Percentiles rank a stretch among this genome's conserved stretches.
phyloP scores from a whole-genome alignment of 2,329 filamentous ascomycete genomes.

The Aspergillus viridinutans region DNA sequence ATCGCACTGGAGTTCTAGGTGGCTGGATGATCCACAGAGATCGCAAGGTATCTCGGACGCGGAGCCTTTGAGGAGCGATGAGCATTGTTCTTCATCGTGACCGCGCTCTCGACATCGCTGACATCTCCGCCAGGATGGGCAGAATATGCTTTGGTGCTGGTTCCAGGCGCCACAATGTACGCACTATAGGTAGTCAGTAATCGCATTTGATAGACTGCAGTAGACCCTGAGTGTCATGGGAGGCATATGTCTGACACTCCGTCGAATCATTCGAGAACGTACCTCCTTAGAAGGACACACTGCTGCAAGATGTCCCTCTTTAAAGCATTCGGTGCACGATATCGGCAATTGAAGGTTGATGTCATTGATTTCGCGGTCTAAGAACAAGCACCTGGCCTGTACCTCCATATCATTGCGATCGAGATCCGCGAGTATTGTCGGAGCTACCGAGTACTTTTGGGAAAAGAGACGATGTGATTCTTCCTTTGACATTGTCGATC shows the following conservation, averaged over 20 bases:
- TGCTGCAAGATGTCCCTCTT: constrained; percentile 40
- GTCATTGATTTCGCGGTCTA: constrained; percentile 32
- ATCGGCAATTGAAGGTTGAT: constrained; percentile 40
- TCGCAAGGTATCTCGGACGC: constrained; percentile 54
- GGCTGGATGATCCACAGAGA: constrained; percentile 54
- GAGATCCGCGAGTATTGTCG: constrained; percentile 36
- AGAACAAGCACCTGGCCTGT: constrained; percentile 39
- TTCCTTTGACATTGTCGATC: constrained; percentile 25
- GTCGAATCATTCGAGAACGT: constrained; percentile 10
- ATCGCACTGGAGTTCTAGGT: constrained; percentile 58
- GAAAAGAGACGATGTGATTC: constrained; percentile 31
- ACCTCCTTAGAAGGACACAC: constrained; percentile 43
- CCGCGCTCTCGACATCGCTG: constrained; percentile 60
- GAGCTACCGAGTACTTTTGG: constrained; percentile 31
- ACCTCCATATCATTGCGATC: constrained; percentile 35
- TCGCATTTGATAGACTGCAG: not conserved
- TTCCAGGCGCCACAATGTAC: constrained; percentile 41
- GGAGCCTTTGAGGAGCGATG: constrained; percentile 56
- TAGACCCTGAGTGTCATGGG: not conserved
- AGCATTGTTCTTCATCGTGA: constrained; percentile 51
- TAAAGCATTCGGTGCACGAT: constrained; percentile 40
- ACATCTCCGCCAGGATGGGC: constrained; percentile 40
- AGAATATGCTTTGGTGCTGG: constrained; percentile 37
- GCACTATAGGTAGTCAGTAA: constrained; percentile 26
- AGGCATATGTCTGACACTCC: too few species aligned